These are phyloP conservation scores for Ascosphaera aggregata DNA, from an alignment of 2,329 filamentous ascomycete genomes.

Conservation along the genomic window DNA sequence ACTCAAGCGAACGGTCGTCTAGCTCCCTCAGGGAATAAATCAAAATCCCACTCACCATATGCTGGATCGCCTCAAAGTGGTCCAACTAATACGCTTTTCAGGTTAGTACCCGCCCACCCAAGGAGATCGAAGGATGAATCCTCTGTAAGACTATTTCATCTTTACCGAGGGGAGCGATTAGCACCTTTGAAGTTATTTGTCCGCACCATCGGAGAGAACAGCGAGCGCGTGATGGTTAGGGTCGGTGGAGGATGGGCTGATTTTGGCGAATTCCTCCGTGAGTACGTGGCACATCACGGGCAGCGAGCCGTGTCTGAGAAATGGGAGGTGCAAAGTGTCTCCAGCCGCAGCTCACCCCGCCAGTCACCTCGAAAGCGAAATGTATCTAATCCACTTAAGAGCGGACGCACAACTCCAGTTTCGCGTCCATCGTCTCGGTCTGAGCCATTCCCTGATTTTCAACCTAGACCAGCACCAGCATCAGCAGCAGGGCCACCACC, in stretches of 20 bases:
- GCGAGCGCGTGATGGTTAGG: slow-evolving; percentile 90
- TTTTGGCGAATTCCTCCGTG: slow-evolving; percentile 76
- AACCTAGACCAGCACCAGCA: background rate
- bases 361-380: slow-evolving; percentile 6
- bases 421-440: slow-evolving; percentile 14
- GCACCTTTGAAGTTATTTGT: slow-evolving; percentile 89
- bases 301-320: slow-evolving; percentile 37
- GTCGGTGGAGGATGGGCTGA: slow-evolving; percentile 98
- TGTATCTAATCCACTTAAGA: slow-evolving; percentile 3
- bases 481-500: background rate
- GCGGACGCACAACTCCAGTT: slow-evolving; percentile 12
- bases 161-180: slow-evolving; percentile 61
- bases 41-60: background rate
- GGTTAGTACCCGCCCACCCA: slow-evolving; percentile 4
- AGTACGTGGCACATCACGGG: slow-evolving; percentile 81
- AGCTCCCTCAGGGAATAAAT: background rate
- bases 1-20: background rate
- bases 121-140: slow-evolving; percentile 25
- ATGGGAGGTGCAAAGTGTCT: slow-evolving; percentile 31
- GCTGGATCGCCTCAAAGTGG: background rate
- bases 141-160: slow-evolving; percentile 80
- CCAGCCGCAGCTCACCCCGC: slow-evolving; percentile 11
- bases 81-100: background rate
- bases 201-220: slow-evolving; percentile 68
- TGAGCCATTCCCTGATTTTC: background rate